Base-by-base conservation (phyloP, 768 basidiomycete species). In the Suillus luteus region DNA sequence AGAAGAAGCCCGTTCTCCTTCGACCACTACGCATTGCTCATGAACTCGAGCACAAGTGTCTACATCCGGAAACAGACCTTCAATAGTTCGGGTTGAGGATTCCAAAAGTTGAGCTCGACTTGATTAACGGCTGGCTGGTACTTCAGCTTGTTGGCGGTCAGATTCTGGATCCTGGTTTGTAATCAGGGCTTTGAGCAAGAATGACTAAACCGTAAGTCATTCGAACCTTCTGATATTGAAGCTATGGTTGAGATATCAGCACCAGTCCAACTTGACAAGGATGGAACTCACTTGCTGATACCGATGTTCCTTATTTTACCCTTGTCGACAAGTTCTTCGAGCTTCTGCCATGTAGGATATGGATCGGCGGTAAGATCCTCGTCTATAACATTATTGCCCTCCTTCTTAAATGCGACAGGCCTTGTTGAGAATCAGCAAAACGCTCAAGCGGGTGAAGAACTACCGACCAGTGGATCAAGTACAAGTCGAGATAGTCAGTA, bases 271-370 rank as follows among this genome's bases (percentile, higher is more conserved):
- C 27, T 41, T 17, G 60, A 33, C 15, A 57, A 48, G 3, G 4
- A 55, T 15, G 6, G 19, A 8, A 65, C 82, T 64, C 63, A 89
- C 89, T 95, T 95, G 89, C 89, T 91, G 49, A 94, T 80, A 49
- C 93, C 93, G 61, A 94, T 94, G 68, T 92, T 89, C 71, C 83
- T 83, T 49, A 90, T 77, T 72, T 92, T 90, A 27, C 92, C 92
- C 68, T 86, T 88, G 66, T 85, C 85, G 3, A 92, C 89, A 76
- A 91, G 77, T 73, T 89, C 85, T 70, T 93, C 92, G 55, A 93
- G 84, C 66, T 86, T 91, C 71, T 88, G 79, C 92, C 92, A 93
- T 1, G 91, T 92, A 19, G 87, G 87, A 69, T 90, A 88, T 1
- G 90, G 86, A 69, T 92, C 81, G 27, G 83, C 85, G 6, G 89